Conservation (phyloP, 2,329 filamentous ascomycete species). For the Ophiostoma perfectum region DNA sequence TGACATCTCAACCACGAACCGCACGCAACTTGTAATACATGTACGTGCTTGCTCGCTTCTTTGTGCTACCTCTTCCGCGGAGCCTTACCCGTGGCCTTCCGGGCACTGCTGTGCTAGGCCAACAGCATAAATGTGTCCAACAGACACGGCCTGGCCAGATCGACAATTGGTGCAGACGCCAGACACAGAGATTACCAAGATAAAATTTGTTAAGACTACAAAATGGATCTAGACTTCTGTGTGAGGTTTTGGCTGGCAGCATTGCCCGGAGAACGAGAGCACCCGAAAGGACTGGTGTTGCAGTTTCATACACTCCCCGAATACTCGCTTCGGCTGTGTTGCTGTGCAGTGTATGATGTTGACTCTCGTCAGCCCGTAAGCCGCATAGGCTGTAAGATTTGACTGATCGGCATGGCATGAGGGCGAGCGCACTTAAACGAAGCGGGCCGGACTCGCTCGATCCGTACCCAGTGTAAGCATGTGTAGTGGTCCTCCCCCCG, state of each 20-base stretch:
- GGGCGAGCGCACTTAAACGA: too few species aligned
- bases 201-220: background rate
- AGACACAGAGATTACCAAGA: background rate
- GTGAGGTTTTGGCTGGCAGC: background rate
- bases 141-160: background rate
- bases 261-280: background rate
- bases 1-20: too few species aligned
- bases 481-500: too few species aligned
- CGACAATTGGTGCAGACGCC: background rate
- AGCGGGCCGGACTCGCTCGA: too few species aligned
- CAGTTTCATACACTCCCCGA: background rate
- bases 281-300: too few species aligned
- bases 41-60: background rate
- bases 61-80: background rate
- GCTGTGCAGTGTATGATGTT: background rate
- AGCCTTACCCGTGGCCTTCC: background rate
- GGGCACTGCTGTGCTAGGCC: background rate
- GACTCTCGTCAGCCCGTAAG: too few species aligned
- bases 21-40: background rate
- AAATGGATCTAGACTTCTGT: background rate
- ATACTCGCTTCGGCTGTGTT: background rate
- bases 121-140: background rate
- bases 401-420: too few species aligned
- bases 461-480: too few species aligned
- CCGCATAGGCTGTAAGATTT: too few species aligned